A percentile compares a stretch with the other conserved stretches of the same genome.
Evolutionary conservation across 2,329 filamentous ascomycete genomes (phyloP).

Genomic region (Xylariomycetidae sp.): DNA sequence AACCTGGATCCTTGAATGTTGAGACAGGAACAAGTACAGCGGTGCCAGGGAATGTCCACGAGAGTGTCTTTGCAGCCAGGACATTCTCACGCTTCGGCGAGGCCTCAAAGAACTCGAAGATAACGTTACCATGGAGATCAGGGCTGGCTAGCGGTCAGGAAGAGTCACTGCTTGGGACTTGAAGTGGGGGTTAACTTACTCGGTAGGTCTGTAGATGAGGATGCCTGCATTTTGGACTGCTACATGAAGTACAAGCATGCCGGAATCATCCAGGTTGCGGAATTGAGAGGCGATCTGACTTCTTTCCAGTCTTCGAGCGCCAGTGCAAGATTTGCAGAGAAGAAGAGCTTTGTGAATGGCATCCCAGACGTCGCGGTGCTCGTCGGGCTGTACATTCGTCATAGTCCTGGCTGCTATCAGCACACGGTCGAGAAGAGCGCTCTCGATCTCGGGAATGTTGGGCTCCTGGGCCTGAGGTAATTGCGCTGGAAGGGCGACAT

Average conservation of each 20-base stretch:
- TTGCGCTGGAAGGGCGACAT: conserved; percentile 15
- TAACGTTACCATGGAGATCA: conserved; percentile 19
- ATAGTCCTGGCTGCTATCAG: conserved; percentile 10
- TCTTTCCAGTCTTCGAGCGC: conserved; percentile 14
- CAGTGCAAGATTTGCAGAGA: conserved; percentile 10
- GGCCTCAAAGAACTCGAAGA: conserved; percentile 54
- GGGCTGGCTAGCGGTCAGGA: no score
- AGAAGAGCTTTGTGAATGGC: conserved; percentile 9
- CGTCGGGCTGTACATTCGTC: conserved; percentile 5
- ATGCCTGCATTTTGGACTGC: conserved; percentile 18
- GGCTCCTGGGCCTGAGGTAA: conserved; percentile 13
- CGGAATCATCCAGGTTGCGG: conserved; percentile 6
- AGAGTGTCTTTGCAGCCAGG: conserved; percentile 37
- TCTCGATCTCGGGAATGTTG: conserved; percentile 9
- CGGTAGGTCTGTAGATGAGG: conserved; percentile 9
- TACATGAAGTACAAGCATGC: conserved; percentile 16
- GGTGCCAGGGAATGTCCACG: conserved; percentile 50
- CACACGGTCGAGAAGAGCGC: conserved; percentile 11
- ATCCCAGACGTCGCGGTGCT: conserved; percentile 8
- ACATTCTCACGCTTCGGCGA: conserved; percentile 45
- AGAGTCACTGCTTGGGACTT: no score
- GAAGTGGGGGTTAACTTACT: conserved; percentile 8
- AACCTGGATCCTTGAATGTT: conserved; percentile 32
- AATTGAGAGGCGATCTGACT: conserved; percentile 10
- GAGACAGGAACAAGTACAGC: conserved; percentile 36